These are phyloP conservation scores for Pythium angustatum DNA, from an alignment of 352 stramenopile species.

Conservation along the genomic window DNA sequence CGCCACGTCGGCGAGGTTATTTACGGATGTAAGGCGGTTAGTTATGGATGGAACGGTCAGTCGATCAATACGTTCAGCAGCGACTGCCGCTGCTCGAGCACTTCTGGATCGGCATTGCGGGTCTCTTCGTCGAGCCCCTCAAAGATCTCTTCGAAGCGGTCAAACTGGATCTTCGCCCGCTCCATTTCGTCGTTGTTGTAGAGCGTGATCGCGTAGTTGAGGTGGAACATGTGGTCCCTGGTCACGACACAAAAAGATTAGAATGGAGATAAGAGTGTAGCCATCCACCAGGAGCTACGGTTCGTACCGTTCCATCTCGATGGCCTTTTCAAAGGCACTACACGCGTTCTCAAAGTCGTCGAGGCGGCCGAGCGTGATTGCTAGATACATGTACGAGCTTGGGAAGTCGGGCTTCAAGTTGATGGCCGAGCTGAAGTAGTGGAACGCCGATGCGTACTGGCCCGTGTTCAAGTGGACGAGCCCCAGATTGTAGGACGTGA, in stretches of 20 bases:
- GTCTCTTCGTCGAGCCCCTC: constrained; percentile 69
- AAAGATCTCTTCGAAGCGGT: constrained; percentile 84
- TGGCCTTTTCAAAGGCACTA: constrained; percentile 91
- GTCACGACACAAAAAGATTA: constrained; percentile 11
- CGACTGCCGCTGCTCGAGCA: constrained; percentile 74
- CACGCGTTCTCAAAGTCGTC: constrained; percentile 93
- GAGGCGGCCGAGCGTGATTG: constrained; percentile 85
- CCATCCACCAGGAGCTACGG: neutral
- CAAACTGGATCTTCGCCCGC: constrained; percentile 79
- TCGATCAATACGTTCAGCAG: constrained; percentile 69
- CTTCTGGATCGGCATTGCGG: constrained; percentile 60
- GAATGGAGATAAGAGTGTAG: neutral
- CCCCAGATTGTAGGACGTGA: constrained; percentile 93
- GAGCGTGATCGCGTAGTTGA: constrained; percentile 89
- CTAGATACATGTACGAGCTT: constrained; percentile 93
- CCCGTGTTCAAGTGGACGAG: constrained; percentile 92
- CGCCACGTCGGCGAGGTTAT: neutral
- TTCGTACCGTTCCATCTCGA: constrained; percentile 84
- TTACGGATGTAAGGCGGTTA: constrained; percentile 2
- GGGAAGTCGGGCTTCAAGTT: constrained; percentile 89
- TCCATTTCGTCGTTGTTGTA: constrained; percentile 92
- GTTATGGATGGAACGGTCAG: constrained; percentile 28
- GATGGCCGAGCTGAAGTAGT: constrained; percentile 91
- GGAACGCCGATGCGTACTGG: constrained; percentile 93
- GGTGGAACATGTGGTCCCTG: constrained; percentile 85